Conservation (phyloP, 2,329 filamentous ascomycete genomes). For the Fusarium napiforme region DNA sequence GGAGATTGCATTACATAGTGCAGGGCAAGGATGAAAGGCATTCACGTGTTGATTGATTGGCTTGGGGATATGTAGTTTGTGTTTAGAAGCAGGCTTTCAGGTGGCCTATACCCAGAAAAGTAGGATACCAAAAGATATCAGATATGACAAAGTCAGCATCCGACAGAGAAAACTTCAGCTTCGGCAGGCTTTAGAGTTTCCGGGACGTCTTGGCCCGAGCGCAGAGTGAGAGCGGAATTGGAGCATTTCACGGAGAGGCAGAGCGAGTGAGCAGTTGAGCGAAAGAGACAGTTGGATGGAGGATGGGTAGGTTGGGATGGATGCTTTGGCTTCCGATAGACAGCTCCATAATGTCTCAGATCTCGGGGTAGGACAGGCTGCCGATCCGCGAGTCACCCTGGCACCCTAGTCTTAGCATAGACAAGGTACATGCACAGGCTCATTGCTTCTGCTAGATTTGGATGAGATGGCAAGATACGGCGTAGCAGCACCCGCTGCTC, state of each 20-base stretch:
- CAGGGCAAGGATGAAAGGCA: neutral
- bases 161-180: neutral
- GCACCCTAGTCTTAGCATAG: neutral
- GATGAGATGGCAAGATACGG: conserved; percentile 5
- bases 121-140: conserved; percentile 16
- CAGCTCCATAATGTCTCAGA: conserved; percentile 36
- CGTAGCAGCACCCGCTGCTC: conserved; percentile 14
- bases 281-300: neutral
- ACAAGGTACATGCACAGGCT: neutral
- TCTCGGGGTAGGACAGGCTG: conserved; percentile 22
- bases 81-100: neutral
- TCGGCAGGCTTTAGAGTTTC: neutral
- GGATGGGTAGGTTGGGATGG: neutral
- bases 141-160: conserved; percentile 9
- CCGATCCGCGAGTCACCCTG: conserved; percentile 26
- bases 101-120: conserved; percentile 10
- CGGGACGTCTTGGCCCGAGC: neutral
- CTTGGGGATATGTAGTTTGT: neutral
- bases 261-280: neutral
- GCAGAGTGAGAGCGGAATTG: neutral
- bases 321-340: neutral
- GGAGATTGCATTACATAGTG: neutral
- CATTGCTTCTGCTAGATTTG: conserved; percentile 19
- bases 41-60: neutral
- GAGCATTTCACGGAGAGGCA: conserved; percentile 20